A percentile compares a stretch with the other conserved stretches of the same genome.
phyloP scores from a whole-genome alignment of 2,329 filamentous ascomycete genomes.

The Cylindrodendrum hubeiense region DNA sequence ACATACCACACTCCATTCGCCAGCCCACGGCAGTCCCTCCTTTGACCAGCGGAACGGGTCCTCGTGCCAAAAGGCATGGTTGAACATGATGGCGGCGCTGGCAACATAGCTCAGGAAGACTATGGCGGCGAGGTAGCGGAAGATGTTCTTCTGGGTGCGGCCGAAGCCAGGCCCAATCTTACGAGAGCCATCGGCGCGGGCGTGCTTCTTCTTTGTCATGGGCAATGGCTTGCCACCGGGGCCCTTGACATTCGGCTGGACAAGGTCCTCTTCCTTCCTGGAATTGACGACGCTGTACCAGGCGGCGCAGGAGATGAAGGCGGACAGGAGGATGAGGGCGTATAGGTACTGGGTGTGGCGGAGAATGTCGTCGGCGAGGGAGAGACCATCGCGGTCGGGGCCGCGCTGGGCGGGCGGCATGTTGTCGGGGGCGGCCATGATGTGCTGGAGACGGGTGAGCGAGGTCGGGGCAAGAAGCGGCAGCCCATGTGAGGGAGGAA shows the following conservation, averaged over 20 bases:
- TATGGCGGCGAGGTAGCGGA: conserved; percentile 80
- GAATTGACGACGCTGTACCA: conserved; percentile 66
- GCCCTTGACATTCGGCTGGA: conserved; percentile 70
- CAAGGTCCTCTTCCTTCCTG: conserved; percentile 61
- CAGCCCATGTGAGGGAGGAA: conserved; percentile 35
- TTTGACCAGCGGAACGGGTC: conserved; percentile 54
- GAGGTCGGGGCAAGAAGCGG: conserved; percentile 39
- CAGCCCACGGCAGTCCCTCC: conserved; percentile 76
- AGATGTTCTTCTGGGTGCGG: conserved; percentile 75
- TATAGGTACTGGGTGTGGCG: conserved; percentile 64
- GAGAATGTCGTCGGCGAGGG: conserved; percentile 57
- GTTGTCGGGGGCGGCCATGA: conserved; percentile 51
- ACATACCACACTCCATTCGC: conserved; percentile 80
- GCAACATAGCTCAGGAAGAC: conserved; percentile 81
- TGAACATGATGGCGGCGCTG: conserved; percentile 79
- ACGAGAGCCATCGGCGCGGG: conserved; percentile 60
- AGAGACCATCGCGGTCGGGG: conserved; percentile 40
- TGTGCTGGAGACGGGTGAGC: conserved; percentile 45
- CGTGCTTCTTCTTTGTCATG: conserved; percentile 67
- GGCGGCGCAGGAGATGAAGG: conserved; percentile 64
- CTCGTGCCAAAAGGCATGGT: conserved; percentile 73
- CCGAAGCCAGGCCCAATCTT: conserved; percentile 69
- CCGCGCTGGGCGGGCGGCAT: conserved; percentile 44
- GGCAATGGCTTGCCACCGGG: conserved; percentile 91
- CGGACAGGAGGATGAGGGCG: conserved; percentile 63